Conservation (phyloP, 441 rosid genomes). For the Macaranga tanarius region DNA sequence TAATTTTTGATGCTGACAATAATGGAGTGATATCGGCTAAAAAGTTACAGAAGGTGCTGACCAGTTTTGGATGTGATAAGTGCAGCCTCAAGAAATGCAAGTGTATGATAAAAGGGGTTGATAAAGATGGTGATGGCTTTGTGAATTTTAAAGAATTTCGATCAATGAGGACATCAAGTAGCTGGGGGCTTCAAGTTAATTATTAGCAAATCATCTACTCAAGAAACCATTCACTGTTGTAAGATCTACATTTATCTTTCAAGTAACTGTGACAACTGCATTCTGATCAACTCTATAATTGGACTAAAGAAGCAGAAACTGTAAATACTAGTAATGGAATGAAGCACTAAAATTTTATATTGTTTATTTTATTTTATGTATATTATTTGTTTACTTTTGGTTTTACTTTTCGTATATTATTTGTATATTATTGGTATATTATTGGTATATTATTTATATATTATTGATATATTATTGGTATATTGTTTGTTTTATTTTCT, state of each 20-base stretch:
- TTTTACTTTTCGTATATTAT: too few relatives aligned
- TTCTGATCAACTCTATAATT: not conserved
- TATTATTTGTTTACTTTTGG: too few relatives aligned
- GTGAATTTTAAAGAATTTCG: constrained; percentile 52
- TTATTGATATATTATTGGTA: too few relatives aligned
- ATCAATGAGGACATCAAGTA: constrained; percentile 36
- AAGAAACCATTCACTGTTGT: not conserved
- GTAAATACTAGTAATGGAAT: not conserved
- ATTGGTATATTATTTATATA: too few relatives aligned
- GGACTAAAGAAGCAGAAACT: not conserved
- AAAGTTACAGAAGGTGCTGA: constrained; percentile 43
- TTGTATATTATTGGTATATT: too few relatives aligned
- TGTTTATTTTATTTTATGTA: not conserved
- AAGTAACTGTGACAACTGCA: too few relatives aligned
- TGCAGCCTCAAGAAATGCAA: constrained; percentile 43
- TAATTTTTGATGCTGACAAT: constrained; percentile 38
- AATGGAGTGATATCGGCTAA: constrained; percentile 51
- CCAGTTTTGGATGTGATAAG: constrained; percentile 33
- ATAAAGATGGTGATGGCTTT: constrained; percentile 50
- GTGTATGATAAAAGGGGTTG: constrained; percentile 48
- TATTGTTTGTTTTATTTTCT: too few relatives aligned
- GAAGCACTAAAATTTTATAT: not conserved
- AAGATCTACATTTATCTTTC: too few relatives aligned
- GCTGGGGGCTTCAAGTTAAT: too few relatives aligned
- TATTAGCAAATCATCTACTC: too few relatives aligned